phyloP scores from a whole-genome alignment of 2,329 filamentous ascomycete genomes.

The Colletotrichum sublineola region DNA sequence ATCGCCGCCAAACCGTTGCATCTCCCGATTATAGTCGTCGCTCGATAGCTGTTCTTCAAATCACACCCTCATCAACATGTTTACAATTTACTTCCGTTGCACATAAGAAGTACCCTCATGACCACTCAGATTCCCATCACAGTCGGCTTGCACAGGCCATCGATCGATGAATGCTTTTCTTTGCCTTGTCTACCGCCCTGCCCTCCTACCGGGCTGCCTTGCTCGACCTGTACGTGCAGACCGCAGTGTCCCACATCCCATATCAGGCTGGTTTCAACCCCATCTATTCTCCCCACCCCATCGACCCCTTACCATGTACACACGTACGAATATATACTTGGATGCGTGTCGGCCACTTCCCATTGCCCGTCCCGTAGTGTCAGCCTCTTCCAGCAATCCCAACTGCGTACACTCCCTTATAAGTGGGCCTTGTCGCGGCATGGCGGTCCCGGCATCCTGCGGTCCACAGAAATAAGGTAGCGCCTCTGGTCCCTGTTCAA shows the following conservation, averaged over 20 bases:
- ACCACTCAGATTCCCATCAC: conserved; percentile 24
- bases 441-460: conserved; percentile 26
- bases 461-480: conserved; percentile 39
- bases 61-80: conserved; percentile 18
- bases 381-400: conserved; percentile 18
- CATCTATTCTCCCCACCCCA: conserved; percentile 26
- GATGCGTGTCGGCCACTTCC: not conserved
- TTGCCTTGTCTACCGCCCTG: conserved; percentile 3
- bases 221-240: conserved; percentile 1
- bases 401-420: conserved; percentile 22
- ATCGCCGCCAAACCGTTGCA: conserved; percentile 17
- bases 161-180: conserved; percentile 12
- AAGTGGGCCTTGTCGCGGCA: conserved; percentile 24
- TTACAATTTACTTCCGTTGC: conserved; percentile 21
- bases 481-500: conserved; percentile 30
- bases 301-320: conserved; percentile 18
- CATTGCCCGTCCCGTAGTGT: conserved; percentile 8
- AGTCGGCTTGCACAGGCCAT: not conserved
- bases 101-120: not conserved
- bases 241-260: conserved; percentile 29
- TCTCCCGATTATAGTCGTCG: not conserved
- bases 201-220: conserved; percentile 10
- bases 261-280: conserved; percentile 32
- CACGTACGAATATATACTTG: not conserved
- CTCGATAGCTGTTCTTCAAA: not conserved